These are phyloP conservation scores for Primulina huaijiensis DNA, from an alignment of 257 asterid genomes.

Conservation along the genomic window DNA sequence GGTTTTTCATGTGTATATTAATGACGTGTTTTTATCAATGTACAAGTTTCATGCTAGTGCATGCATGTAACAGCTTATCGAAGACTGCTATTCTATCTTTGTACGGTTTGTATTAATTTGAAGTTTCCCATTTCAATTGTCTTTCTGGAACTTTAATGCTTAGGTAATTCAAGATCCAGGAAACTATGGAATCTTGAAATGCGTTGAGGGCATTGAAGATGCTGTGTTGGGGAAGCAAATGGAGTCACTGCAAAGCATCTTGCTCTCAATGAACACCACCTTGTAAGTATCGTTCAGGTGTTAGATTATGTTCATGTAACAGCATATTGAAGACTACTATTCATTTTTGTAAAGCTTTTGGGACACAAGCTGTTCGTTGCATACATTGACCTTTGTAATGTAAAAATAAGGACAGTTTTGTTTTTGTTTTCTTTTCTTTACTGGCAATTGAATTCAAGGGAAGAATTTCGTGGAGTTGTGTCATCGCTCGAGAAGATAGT, in stretches of 20 bases:
- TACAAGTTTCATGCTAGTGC: neutral
- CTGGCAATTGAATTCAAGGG: conserved; percentile 40
- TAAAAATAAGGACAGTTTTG: neutral
- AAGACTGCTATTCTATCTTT: neutral
- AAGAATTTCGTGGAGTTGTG: conserved; percentile 47
- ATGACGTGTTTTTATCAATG: neutral
- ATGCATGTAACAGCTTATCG: neutral
- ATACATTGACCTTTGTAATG: too few species aligned
- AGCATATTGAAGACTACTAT: too few species aligned
- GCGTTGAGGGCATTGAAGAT: conserved; percentile 54
- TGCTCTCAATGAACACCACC: conserved; percentile 54
- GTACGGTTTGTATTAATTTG: neutral
- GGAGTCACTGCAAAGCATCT: conserved; percentile 56
- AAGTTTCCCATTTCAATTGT: neutral
- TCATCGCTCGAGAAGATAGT: conserved; percentile 54
- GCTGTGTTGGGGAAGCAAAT: conserved; percentile 61
- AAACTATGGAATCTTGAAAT: conserved; percentile 55
- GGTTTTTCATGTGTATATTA: neutral
- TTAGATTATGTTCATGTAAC: too few species aligned
- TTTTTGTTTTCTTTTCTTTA: neutral
- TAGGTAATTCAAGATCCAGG: conserved; percentile 49
- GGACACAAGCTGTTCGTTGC: neutral
- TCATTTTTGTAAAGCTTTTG: too few species aligned
- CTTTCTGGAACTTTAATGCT: conserved; percentile 15
- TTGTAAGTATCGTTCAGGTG: conserved; percentile 33